Conservation (phyloP, 2,329 filamentous ascomycete genomes). For the Lachnellula suecica region DNA sequence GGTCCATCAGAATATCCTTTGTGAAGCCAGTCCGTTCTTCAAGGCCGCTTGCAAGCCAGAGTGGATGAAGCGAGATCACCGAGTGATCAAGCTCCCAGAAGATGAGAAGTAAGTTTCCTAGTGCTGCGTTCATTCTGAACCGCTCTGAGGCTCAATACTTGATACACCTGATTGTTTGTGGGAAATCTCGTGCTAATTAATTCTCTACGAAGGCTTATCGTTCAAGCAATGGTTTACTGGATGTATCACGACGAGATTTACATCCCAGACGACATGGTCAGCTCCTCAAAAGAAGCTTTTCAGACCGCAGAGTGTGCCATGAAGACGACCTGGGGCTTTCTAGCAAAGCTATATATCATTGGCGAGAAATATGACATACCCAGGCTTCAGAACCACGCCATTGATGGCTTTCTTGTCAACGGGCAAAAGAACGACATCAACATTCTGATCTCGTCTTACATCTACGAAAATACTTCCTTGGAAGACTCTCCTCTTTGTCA, state of each 20-base stretch:
- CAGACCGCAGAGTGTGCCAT: no score
- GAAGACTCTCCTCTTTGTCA: neutral
- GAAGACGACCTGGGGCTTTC: neutral
- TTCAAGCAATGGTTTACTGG: neutral
- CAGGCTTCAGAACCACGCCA: neutral
- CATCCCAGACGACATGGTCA: neutral
- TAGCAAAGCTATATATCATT: neutral
- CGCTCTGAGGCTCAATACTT: no score
- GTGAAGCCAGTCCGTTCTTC: slow-evolving; percentile 10
- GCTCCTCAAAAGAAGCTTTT: neutral
- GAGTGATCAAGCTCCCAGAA: slow-evolving; percentile 5
- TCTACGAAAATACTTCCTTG: neutral
- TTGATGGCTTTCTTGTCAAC: neutral
- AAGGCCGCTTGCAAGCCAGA: slow-evolving; percentile 10
- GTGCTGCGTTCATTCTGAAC: no score
- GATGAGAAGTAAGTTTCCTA: neutral
- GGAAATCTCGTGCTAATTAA: neutral
- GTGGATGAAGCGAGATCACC: slow-evolving; percentile 3
- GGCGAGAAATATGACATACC: neutral
- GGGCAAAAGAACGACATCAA: neutral
- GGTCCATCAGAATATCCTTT: slow-evolving; percentile 14
- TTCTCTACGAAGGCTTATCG: neutral
- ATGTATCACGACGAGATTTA: neutral
- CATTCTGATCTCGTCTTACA: neutral
- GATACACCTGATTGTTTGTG: neutral